phyloP scores from a whole-genome alignment of 2,329 filamentous ascomycete genomes.

The Emmonsia crescens region DNA sequence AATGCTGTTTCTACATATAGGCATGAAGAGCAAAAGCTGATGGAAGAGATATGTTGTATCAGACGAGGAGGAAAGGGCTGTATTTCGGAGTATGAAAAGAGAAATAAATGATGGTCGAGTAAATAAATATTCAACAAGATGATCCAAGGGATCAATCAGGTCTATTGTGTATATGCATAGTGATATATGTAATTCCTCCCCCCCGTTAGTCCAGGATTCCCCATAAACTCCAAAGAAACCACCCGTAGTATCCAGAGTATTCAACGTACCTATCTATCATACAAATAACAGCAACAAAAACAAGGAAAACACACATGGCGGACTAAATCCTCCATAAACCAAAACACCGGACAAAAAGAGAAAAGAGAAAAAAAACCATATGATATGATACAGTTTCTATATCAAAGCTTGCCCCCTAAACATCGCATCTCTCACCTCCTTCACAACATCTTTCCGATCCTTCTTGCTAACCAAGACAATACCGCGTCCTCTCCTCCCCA shows the following conservation, averaged over 20 bases:
- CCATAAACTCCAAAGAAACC: too few relatives aligned
- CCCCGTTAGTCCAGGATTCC: too few relatives aligned
- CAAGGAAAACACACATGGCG: background rate
- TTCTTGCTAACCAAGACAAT: constrained; percentile 84
- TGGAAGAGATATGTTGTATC: too few relatives aligned
- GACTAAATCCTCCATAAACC: too few relatives aligned
- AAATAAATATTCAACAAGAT: background rate
- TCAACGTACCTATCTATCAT: background rate
- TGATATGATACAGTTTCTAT: constrained; percentile 28
- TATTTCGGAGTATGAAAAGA: background rate
- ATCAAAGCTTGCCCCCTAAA: constrained; percentile 70
- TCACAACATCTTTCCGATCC: constrained; percentile 80
- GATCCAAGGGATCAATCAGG: background rate
- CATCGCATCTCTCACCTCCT: constrained; percentile 85
- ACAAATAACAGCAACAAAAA: background rate
- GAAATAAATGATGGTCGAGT: background rate
- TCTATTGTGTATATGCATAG: background rate
- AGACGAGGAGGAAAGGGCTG: background rate
- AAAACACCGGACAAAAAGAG: background rate
- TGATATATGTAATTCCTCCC: too few relatives aligned
- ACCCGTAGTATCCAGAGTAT: background rate
- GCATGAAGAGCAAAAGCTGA: too few relatives aligned
- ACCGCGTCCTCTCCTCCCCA: constrained; percentile 80
- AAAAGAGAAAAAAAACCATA: background rate
- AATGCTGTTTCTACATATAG: too few relatives aligned